Percentiles rank a stretch among this genome's conserved stretches.
Evolutionary conservation across 768 basidiomycete species (phyloP).

Genomic region (Panaeolus cyanescens): DNA sequence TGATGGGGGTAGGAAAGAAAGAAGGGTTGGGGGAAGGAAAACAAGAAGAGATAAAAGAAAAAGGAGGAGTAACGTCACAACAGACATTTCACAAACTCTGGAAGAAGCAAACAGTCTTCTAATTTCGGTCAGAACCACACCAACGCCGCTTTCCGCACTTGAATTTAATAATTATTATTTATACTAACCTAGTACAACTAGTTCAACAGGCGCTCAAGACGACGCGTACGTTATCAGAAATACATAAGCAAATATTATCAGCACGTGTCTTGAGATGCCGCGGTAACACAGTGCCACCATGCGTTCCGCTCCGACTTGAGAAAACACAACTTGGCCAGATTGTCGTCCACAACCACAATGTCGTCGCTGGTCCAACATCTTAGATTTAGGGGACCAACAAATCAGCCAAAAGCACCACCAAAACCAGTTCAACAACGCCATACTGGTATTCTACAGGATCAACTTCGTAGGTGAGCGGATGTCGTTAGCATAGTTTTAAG

Average conservation of each 20-base stretch:
- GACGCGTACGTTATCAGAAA: neutral
- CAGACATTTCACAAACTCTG: constrained; percentile 48
- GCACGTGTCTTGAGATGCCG: neutral
- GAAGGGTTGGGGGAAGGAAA: constrained; percentile 34
- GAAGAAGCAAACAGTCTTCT: constrained; percentile 43
- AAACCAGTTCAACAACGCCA: constrained; percentile 43
- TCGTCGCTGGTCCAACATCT: constrained; percentile 43
- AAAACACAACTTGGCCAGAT: neutral
- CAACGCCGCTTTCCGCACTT: constrained; percentile 19
- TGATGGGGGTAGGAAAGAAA: constrained; percentile 24
- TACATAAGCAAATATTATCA: neutral
- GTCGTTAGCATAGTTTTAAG: neutral
- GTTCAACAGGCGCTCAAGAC: neutral
- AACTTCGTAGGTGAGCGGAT: constrained; percentile 61
- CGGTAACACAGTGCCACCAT: neutral
- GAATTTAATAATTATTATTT: neutral
- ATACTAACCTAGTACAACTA: neutral
- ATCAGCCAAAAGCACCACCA: constrained; percentile 22
- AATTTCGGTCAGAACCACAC: constrained; percentile 27
- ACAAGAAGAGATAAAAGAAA: constrained; percentile 34
- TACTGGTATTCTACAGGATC: constrained; percentile 77
- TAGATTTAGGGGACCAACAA: constrained; percentile 49
- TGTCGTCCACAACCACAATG: constrained; percentile 23
- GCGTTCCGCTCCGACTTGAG: constrained; percentile 5
- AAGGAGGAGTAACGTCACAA: constrained; percentile 36